These are phyloP conservation scores for Umbelopsis sp. DNA, from an alignment of 192 early-diverging fungal genomes.

Conservation along the genomic window DNA sequence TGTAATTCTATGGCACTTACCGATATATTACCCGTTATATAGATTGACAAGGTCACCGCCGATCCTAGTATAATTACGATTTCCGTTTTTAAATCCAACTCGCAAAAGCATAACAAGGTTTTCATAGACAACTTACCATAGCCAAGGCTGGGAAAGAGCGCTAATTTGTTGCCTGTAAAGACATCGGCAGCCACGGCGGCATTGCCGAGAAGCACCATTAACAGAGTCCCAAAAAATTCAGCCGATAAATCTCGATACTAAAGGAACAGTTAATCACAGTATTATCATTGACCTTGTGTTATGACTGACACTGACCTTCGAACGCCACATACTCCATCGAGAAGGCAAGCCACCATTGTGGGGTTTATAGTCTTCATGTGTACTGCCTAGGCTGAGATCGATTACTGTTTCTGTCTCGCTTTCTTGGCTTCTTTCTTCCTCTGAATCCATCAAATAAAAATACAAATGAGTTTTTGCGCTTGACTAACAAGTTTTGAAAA, in stretches of 20 bases:
- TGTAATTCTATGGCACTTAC: slow-evolving; percentile 36
- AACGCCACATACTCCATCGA: slow-evolving; percentile 10
- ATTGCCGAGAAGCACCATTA: slow-evolving; percentile 67
- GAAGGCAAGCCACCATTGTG: neutral
- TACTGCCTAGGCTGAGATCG: neutral
- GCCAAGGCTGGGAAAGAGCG: slow-evolving; percentile 1
- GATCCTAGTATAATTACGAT: slow-evolving; percentile 65
- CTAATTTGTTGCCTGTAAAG: neutral
- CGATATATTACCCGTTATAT: slow-evolving; percentile 64
- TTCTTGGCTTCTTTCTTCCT: neutral
- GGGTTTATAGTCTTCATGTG: neutral
- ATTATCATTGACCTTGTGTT: neutral
- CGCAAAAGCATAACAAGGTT: neutral
- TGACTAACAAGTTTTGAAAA: neutral
- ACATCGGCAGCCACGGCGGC: slow-evolving; percentile 57
- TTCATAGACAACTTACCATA: neutral
- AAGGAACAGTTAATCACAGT: neutral
- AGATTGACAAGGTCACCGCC: slow-evolving; percentile 67
- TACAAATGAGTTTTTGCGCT: neutral
- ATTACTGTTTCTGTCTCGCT: slow-evolving; percentile 1
- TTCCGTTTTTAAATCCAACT: neutral
- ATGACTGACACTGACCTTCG: neutral
- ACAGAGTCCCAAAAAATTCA: slow-evolving; percentile 76
- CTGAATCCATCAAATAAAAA: neutral
- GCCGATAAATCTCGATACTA: slow-evolving; percentile 61